A percentile compares a stretch with the other conserved stretches of the same genome.
These are phyloP conservation scores for Aureobasidium pullulans DNA, from an alignment of 2,329 filamentous ascomycete genomes.

Conservation along the genomic window DNA sequence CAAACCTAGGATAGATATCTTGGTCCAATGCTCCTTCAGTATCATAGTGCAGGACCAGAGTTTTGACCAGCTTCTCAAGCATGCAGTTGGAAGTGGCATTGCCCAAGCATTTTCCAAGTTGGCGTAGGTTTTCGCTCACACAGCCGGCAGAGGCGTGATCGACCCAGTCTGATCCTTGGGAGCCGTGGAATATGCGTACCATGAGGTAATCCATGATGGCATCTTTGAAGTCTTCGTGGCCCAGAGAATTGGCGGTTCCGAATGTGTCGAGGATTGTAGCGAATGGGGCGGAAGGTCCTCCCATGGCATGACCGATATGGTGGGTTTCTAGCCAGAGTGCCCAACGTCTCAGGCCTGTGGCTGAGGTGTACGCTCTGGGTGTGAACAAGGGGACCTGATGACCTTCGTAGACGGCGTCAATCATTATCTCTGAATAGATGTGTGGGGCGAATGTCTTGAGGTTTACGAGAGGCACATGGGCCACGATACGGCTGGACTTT, in stretches of 20 bases:
- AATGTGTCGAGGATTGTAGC: not conserved
- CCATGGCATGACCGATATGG: not conserved
- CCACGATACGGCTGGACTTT: not conserved
- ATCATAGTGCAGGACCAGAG: too few species aligned
- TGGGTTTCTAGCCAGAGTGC: not conserved
- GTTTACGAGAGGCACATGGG: not conserved
- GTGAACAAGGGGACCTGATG: not conserved
- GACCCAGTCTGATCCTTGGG: too few species aligned
- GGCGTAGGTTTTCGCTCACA: too few species aligned
- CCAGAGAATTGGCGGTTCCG: not conserved
- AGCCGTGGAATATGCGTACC: constrained; percentile 15
- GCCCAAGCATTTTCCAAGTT: too few species aligned
- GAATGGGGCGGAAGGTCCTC: not conserved
- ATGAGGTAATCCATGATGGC: not conserved
- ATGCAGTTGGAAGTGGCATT: too few species aligned
- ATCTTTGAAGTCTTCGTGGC: not conserved
- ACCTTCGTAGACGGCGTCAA: not conserved
- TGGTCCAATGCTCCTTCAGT: too few species aligned
- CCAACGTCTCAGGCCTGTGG: not conserved
- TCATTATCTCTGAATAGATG: not conserved
- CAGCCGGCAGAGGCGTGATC: too few species aligned
- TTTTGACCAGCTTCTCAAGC: too few species aligned
- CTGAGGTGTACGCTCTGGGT: not conserved
- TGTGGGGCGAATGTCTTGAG: not conserved
- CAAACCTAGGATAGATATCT: too few species aligned